Percentiles rank a stretch among this genome's conserved stretches.
phyloP scores from a whole-genome alignment of 176 grass and related monocot species.

The Puccinellia tenuiflora region DNA sequence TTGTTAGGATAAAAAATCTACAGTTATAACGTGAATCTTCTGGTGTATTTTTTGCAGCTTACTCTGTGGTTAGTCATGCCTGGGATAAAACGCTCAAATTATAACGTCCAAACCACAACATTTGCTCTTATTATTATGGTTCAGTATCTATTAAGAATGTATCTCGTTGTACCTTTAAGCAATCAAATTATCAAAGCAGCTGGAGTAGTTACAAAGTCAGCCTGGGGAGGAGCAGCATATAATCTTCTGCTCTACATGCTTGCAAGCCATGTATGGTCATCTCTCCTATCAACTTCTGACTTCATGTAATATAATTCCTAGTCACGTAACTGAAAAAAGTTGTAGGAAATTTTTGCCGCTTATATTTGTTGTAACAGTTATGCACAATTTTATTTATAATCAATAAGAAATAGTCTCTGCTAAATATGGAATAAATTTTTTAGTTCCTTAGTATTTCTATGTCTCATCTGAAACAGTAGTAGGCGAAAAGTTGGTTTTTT shows the following conservation, averaged over 20 bases:
- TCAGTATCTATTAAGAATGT: conserved; percentile 79
- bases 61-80: conserved; percentile 70
- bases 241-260: conserved; percentile 94
- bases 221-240: conserved; percentile 91
- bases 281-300: not conserved
- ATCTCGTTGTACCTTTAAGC: conserved; percentile 67
- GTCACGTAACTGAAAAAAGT: not conserved
- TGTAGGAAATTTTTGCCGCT: not conserved
- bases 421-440: not conserved
- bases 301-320: not conserved
- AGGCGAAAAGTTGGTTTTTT: not conserved
- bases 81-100: conserved; percentile 40
- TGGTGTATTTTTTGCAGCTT: conserved; percentile 35
- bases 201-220: conserved; percentile 85
- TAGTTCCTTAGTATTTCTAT: not conserved
- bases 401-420: not conserved
- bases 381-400: not conserved
- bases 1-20: not conserved
- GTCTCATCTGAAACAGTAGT: not conserved
- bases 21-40: not conserved
- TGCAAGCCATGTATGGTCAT: conserved; percentile 72
- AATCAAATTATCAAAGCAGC: conserved; percentile 73
- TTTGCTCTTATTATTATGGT: conserved; percentile 61
- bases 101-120: conserved; percentile 56
- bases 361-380: not conserved